Percentiles rank a stretch among this genome's conserved stretches.
phyloP scores from a whole-genome alignment of 164 flowering plant species.

The Vitis vinifera region ASM3070453v1 NC_081822.1:8963501-8964000 shows the following conservation, averaged over 20 bases:
- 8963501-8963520: conserved; percentile 81
- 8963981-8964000: conserved; percentile 88
- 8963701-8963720: background rate
- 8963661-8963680: background rate
- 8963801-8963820: background rate
- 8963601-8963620: background rate
- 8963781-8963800: background rate
- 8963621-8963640: background rate
- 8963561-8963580: conserved; percentile 73
- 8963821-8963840: background rate
- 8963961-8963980: conserved; percentile 99
- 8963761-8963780: background rate
- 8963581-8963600: background rate
- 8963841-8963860: background rate
- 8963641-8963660: background rate
- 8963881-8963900: conserved; percentile 1
- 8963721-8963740: background rate
- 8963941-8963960: conserved; percentile 96
- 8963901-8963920: conserved; percentile 87
- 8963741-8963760: background rate
- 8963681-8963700: background rate
- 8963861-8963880: background rate
- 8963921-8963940: conserved; percentile 92
- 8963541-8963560: conserved; percentile 88
- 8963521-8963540: conserved; percentile 98